Conservation (phyloP, 257 asterid species). For the Solanum pimpinellifolium region DNA sequence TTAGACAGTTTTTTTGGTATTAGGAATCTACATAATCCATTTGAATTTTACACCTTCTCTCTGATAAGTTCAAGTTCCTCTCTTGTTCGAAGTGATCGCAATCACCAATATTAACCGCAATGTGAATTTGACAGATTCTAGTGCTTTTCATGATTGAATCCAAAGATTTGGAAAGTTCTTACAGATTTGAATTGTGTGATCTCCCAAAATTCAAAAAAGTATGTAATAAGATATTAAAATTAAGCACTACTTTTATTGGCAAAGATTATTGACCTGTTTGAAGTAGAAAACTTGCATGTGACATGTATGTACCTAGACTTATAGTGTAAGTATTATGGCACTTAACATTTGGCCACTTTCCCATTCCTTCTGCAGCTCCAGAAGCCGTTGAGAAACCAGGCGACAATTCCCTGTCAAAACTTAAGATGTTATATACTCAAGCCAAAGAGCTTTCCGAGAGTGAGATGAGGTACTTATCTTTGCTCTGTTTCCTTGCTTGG, state of each 20-base stretch:
- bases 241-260: not conserved
- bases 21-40: not conserved
- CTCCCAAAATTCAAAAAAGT: not conserved
- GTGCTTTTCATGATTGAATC: not conserved
- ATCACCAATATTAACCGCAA: not conserved
- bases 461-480: constrained; percentile 48
- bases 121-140: not conserved
- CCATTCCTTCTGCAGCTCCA: constrained; percentile 50
- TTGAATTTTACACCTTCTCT: not conserved
- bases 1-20: not conserved
- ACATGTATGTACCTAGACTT: not conserved
- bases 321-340: not conserved
- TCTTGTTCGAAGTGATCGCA: not conserved
- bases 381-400: constrained; percentile 85
- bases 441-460: constrained; percentile 85
- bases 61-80: not conserved
- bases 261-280: not conserved
- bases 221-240: not conserved
- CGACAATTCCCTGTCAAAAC: constrained; percentile 65
- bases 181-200: not conserved
- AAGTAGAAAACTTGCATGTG: not conserved
- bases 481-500: not conserved
- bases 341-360: not conserved
- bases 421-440: constrained; percentile 58
- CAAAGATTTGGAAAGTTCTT: not conserved